Evolutionary conservation across 2,329 filamentous ascomycete species (phyloP), one percentile per base, ranked within the genome.

Genomic region (Xylariaceae sp.): DNA sequence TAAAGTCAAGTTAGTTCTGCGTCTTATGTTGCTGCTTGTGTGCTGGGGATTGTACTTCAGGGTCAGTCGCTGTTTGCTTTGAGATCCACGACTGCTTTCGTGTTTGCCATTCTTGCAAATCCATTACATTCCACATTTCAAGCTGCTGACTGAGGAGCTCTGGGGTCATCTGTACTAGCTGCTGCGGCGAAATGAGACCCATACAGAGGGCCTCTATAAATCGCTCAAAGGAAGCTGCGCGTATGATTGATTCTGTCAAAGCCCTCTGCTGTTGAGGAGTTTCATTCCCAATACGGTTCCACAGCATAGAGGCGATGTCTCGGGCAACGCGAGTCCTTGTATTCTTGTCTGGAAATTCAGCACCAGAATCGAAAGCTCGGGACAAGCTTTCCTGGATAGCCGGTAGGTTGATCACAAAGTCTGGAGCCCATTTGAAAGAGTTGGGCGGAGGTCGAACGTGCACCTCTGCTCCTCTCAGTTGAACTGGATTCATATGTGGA

Each of bases 121-220:
- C 18, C 47, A 64, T 59, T 35, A 11, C 15, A 13, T 59, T 56
- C 62, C 57, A 68, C 0, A 11, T 13, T 18, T 54, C 51, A 2
- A 53, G 57, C 30, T 60, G 42, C 18, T 52, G 8, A 10, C 44
- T 17, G 30, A 69, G 64, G 4, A 49, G 39, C 4, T 45, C 11
- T 17, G 58, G 56, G 7, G 60, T 34, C 63, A 70, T 65, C 13
- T 54, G 39, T 15, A 60, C 62, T 1, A 71, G 57, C n/a, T 65
- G 10, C 10, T 50, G 30, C 17, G 64, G 59, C 48, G 61, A 45
- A 37, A 69, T 55, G 9, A 65, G 42, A 11, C 54, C 59, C 30
- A 60, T 54, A 34, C 63, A 62, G 11, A 70, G 39, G 17, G 63
- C 68, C 39, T 69, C 62, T 30, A 69, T 55, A 51, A 72, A 70